These are phyloP conservation scores for Calonectria leucothoes DNA, from an alignment of 2,329 filamentous ascomycete species.

Conservation along the genomic window DNA sequence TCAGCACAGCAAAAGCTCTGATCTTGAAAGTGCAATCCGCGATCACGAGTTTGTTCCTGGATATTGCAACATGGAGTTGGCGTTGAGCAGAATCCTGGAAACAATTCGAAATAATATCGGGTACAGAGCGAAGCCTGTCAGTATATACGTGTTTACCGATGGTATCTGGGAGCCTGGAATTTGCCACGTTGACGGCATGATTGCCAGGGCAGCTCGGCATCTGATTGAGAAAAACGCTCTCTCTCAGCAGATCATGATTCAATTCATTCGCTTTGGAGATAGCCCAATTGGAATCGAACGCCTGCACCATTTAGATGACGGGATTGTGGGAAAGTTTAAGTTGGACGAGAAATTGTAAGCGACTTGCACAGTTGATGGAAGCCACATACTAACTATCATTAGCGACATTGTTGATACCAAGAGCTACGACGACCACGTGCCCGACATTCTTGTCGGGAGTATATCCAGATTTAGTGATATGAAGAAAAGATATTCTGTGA, in stretches of 20 bases:
- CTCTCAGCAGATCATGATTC: conserved; percentile 11
- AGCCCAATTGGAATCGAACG: not conserved
- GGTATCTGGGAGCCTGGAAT: conserved; percentile 1
- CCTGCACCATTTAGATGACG: conserved; percentile 7
- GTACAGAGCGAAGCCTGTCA: not conserved
- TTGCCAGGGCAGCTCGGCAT: not conserved
- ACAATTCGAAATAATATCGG: not conserved
- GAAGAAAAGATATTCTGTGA: not conserved
- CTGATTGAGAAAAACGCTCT: not conserved
- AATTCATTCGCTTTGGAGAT: conserved; percentile 22
- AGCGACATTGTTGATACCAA: conserved; percentile 23
- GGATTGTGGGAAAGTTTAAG: not conserved
- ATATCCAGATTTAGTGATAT: not conserved
- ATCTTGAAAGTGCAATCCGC: not conserved
- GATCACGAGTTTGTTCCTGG: not conserved
- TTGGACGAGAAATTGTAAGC: not conserved
- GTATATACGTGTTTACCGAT: conserved; percentile 19
- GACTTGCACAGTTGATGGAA: not conserved
- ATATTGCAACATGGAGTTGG: not conserved
- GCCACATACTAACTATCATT: not conserved
- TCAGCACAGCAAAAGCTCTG: not conserved
- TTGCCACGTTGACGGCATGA: not conserved
- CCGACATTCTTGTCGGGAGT: conserved; percentile 15
- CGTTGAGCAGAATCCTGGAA: not conserved
- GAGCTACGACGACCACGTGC: not conserved